Conservation (phyloP, 2,329 filamentous ascomycete species). For the Exophiala oligosperma region DNA sequence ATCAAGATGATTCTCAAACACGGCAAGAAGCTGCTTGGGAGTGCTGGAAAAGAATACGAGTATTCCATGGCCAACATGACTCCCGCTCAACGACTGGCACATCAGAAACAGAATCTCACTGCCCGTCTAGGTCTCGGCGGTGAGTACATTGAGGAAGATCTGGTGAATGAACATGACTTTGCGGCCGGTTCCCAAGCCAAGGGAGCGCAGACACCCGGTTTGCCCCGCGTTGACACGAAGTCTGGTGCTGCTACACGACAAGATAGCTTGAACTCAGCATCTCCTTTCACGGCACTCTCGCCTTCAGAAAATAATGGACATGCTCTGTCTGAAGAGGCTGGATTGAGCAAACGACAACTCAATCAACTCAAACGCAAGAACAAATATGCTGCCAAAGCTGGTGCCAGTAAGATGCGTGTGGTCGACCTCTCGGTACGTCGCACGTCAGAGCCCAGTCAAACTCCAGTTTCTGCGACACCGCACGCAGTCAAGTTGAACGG, state of each 20-base stretch:
- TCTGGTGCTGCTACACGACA: conserved; percentile 35
- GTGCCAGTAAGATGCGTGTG: conserved; percentile 84
- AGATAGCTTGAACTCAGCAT: conserved; percentile 46
- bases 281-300: conserved; percentile 45
- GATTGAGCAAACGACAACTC: conserved; percentile 86
- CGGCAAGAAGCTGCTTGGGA: conserved; percentile 81
- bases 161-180: conserved; percentile 67
- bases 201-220: conserved; percentile 37
- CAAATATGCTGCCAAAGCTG: conserved; percentile 84
- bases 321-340: conserved; percentile 59
- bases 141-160: conserved; percentile 80
- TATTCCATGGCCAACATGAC: conserved; percentile 80
- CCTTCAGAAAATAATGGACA: conserved; percentile 48
- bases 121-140: conserved; percentile 82
- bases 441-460: conserved; percentile 61
- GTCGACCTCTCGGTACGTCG: conserved; percentile 77
- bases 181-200: conserved; percentile 48
- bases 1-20: conserved; percentile 76
- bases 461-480: conserved; percentile 51
- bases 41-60: conserved; percentile 77
- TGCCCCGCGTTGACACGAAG: conserved; percentile 54
- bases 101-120: conserved; percentile 85
- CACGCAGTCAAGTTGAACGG: conserved; percentile 62
- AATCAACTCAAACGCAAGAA: conserved; percentile 94
- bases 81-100: conserved; percentile 73